Base-by-base conservation (phyloP, 805 yeast genomes). In the Zygosaccharomyces rouxii region DNA sequence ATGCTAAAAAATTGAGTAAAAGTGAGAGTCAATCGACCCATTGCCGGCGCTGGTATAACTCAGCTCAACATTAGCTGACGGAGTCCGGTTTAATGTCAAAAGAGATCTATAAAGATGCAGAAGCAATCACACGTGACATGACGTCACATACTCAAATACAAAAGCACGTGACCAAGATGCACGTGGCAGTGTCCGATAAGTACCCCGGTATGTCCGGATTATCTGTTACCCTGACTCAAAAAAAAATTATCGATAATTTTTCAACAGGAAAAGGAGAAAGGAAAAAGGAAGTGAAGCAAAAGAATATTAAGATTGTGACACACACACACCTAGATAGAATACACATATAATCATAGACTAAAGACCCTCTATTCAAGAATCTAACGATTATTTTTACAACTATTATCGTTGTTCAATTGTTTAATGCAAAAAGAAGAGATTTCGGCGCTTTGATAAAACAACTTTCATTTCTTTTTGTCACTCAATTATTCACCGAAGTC, bases 231-330 rank as follows among this genome's bases (percentile, higher is more conserved):
- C 44, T 28, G 35, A 41, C 23, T 21, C 44, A 22, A 41, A 41
- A 41, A 25, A 25, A 30, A 14, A 14, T 25, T 25, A 25, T 25
- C 10, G 19, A 33, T 33, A 33, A 33, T 33, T 33, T 29, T 29
- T 41, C 37, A 29, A 29, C 35, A 11, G 25, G 44, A 41, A 41
- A 41, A 41, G 44, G 44, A 41, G 44, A 33, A 30, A 29, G 28
- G 18, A 23, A 41, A 41, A 21, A 41, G 30, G 11, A 28, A 23
- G 18, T 29, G 44, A 29, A 29, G 44, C 44, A 30, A 41, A 25
- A 28, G 30, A 25, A 25, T 18, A 13, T 11, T 14, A 29, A 3
- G 11, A 19, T 29, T 21, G 35, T 29, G 37, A 33, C 21, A 33
- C 37, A 14, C 37, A 30, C 33, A 16, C 37, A 33, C 9, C 19